Percentiles rank a stretch among this genome's conserved stretches.
Conservation (phyloP, 2,329 filamentous ascomycete genomes). For the Penicillium sp. region DNA sequence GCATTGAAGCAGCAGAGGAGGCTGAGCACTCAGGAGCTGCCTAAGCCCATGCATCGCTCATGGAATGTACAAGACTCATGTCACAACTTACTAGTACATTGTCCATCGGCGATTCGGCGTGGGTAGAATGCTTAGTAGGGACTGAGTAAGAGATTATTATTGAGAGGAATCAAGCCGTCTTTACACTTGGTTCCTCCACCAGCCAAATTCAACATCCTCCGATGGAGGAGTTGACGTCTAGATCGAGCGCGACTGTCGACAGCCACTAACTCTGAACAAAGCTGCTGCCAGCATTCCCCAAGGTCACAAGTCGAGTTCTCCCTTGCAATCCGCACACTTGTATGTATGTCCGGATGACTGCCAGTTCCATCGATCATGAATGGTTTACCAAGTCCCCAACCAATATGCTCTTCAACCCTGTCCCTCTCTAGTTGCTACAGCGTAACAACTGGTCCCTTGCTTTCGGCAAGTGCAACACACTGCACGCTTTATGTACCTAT, state of each 20-base stretch:
- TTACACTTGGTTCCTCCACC: background rate
- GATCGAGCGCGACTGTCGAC: conserved; percentile 17
- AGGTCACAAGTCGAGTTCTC: conserved; percentile 5
- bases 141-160: no score
- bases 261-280: conserved; percentile 21
- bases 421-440: conserved; percentile 1
- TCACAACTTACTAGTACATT: no score
- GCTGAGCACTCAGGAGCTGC: no score
- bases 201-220: conserved; percentile 18
- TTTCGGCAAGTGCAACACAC: background rate
- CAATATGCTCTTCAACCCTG: background rate
- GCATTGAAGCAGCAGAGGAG: background rate
- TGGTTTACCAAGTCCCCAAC: background rate
- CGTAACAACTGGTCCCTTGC: background rate
- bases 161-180: background rate
- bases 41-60: background rate
- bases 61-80: no score
- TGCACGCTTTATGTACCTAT: no score
- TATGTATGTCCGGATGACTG: background rate
- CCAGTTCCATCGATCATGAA: background rate
- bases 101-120: no score
- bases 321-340: background rate
- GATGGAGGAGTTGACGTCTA: conserved; percentile 19
- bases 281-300: conserved; percentile 13
- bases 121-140: no score